Percentiles rank a stretch among this genome's conserved stretches.
Conservation (phyloP, 2,329 filamentous ascomycete species). For the Ophiostoma montium region DNA sequence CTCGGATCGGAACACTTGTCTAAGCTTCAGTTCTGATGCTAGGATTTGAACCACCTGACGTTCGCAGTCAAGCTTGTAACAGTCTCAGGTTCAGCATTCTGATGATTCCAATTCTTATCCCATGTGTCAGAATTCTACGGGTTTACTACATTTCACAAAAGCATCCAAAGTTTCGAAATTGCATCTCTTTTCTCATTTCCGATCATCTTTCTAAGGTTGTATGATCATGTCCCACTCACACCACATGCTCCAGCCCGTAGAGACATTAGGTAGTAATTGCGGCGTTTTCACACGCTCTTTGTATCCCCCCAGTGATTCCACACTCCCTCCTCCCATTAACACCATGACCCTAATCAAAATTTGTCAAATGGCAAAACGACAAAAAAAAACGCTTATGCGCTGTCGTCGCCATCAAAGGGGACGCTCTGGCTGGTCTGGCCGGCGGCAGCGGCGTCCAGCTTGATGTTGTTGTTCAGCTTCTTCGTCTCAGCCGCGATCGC, state of each 20-base stretch:
- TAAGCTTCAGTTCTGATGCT: too few relatives aligned
- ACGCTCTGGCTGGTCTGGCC: constrained; percentile 24
- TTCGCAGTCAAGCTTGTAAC: too few relatives aligned
- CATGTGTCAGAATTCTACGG: too few relatives aligned
- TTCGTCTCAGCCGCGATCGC: constrained; percentile 32
- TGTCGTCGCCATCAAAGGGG: constrained; percentile 20
- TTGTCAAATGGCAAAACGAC: neutral
- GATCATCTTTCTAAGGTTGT: neutral
- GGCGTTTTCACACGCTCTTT: neutral
- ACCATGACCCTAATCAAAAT: too few relatives aligned
- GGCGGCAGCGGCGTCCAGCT: constrained; percentile 21
- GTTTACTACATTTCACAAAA: too few relatives aligned
- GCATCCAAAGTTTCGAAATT: too few relatives aligned
- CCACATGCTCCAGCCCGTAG: neutral
- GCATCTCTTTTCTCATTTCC: neutral
- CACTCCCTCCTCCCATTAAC: neutral
- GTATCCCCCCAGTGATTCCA: neutral
- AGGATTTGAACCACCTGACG: too few relatives aligned
- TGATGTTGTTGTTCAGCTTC: constrained; percentile 40
- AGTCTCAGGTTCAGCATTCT: too few relatives aligned
- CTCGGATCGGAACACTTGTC: too few relatives aligned
- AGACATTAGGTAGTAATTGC: neutral
- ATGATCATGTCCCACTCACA: neutral
- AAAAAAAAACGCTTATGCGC: constrained; percentile 3
- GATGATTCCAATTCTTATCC: too few relatives aligned